A percentile compares a stretch with the other conserved stretches of the same genome.
phyloP scores from a whole-genome alignment of 2,329 filamentous ascomycete genomes.

The Chrysoporthe cubensis region DNA sequence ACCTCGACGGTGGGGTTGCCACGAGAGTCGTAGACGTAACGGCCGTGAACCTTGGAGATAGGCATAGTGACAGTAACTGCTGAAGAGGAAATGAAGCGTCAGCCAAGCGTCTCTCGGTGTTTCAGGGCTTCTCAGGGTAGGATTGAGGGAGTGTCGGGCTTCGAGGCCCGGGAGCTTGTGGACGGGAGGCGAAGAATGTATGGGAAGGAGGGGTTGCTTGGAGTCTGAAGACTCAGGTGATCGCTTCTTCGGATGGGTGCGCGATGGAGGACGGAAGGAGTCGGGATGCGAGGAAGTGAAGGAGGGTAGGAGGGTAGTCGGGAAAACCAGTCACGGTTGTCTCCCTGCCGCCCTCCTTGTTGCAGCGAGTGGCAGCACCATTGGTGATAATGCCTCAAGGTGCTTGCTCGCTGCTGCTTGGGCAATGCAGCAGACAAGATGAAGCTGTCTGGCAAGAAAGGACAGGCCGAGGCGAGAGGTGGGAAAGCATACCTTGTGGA shows the following conservation, averaged over 20 bases:
- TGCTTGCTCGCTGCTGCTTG: not conserved
- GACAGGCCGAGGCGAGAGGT: not conserved
- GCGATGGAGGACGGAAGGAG: not conserved
- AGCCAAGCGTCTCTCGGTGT: not conserved
- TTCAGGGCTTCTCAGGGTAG: not conserved
- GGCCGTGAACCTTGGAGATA: constrained; percentile 87
- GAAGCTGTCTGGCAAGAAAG: not conserved
- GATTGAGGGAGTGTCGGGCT: not conserved
- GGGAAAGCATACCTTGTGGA: constrained; percentile 22
- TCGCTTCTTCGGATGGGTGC: not conserved
- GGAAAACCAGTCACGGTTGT: not conserved
- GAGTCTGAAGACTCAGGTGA: not conserved
- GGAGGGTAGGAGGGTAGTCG: not conserved
- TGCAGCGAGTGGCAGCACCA: not conserved
- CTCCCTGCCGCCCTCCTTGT: not conserved
- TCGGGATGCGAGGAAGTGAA: not conserved
- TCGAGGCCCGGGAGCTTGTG: not conserved
- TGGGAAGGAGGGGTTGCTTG: not conserved
- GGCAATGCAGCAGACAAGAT: not conserved
- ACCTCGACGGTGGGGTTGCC: constrained; percentile 99
- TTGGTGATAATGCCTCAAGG: constrained; percentile 28
- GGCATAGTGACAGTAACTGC: constrained; percentile 67
- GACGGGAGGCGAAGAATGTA: not conserved
- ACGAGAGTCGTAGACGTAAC: constrained; percentile 98
- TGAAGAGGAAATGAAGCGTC: not conserved